These are phyloP conservation scores for Ogataea parapolymorpha DNA, from an alignment of 805 yeast species.

Conservation along the genomic window DNA sequence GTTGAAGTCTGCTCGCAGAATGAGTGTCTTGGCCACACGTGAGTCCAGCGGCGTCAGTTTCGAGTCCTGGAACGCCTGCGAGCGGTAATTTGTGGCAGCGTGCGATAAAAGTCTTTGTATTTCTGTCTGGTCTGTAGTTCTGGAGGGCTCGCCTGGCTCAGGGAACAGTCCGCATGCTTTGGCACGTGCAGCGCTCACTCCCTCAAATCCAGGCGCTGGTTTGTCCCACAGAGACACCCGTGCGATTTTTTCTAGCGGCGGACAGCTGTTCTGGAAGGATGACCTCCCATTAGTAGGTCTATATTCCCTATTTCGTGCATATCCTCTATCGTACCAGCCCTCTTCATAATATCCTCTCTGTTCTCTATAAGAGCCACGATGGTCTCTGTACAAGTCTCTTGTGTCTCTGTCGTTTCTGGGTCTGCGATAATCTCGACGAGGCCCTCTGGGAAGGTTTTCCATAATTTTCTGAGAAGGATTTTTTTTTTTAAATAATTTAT, in stretches of 20 bases:
- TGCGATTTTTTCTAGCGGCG: slow-evolving; percentile 50
- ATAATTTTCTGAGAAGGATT: background rate
- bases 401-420: slow-evolving; percentile 7
- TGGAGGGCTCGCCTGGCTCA: slow-evolving; percentile 54
- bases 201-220: slow-evolving; percentile 66
- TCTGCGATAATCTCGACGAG: slow-evolving; percentile 6
- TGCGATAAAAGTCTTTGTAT: slow-evolving; percentile 23
- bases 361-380: slow-evolving; percentile 1
- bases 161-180: slow-evolving; percentile 78
- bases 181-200: slow-evolving; percentile 70
- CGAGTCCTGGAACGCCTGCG: slow-evolving; percentile 21
- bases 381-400: slow-evolving; percentile 2
- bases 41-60: slow-evolving; percentile 28
- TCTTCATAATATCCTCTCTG: slow-evolving; percentile 6
- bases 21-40: slow-evolving; percentile 22
- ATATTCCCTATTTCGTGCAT: slow-evolving; percentile 3
- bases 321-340: background rate
- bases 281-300: slow-evolving; percentile 17
- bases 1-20: slow-evolving; percentile 23
- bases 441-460: slow-evolving; percentile 9
- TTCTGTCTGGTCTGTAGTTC: slow-evolving; percentile 37
- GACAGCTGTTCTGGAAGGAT: slow-evolving; percentile 26
- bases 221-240: slow-evolving; percentile 66
- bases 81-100: slow-evolving; percentile 12
- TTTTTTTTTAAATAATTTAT: background rate